Percentiles rank a stretch among this genome's conserved stretches.
phyloP scores from a whole-genome alignment of 495 filamentous ascomycete species.

The Chaetomium cochliodes region DNA sequence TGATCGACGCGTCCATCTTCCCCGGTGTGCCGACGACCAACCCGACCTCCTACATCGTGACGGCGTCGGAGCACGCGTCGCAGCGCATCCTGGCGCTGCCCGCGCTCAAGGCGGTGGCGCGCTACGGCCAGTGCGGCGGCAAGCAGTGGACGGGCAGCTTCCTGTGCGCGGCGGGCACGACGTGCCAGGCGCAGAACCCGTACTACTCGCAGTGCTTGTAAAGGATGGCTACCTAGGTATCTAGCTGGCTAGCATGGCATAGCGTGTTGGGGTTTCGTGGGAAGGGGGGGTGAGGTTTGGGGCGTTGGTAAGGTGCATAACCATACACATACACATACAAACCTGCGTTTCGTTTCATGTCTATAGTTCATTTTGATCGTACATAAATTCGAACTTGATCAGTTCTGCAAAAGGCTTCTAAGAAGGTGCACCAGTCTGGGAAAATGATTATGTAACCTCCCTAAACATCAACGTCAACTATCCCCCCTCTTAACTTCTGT shows the following conservation, averaged over 20 bases:
- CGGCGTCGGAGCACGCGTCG: slow-evolving; percentile 55
- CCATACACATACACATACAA: not conserved
- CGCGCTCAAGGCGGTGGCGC: slow-evolving; percentile 17
- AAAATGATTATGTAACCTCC: not conserved
- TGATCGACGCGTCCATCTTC: slow-evolving; percentile 64
- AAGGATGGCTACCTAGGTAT: too few species aligned
- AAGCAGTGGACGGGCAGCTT: slow-evolving; percentile 30
- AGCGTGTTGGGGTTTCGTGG: not conserved
- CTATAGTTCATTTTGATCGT: slow-evolving; percentile 6
- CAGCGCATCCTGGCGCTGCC: slow-evolving; percentile 50
- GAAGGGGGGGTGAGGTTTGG: not conserved
- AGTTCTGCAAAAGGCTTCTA: not conserved
- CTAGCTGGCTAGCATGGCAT: not conserved
- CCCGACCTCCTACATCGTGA: slow-evolving; percentile 59
- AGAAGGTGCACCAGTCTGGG: not conserved
- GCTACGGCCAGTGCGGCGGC: slow-evolving; percentile 49
- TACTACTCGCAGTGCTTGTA: slow-evolving; percentile 37
- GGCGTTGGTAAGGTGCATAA: not conserved
- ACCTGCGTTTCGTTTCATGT: slow-evolving; percentile 5
- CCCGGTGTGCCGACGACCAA: slow-evolving; percentile 61
- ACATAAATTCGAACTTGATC: slow-evolving; percentile 2
- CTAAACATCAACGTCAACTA: too few species aligned
- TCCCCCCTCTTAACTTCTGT: too few species aligned
- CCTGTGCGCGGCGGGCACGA: slow-evolving; percentile 25
- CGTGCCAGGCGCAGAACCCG: slow-evolving; percentile 28